These are phyloP conservation scores for Verticillium nonalfalfae DNA, from an alignment of 2,329 filamentous ascomycete genomes.

Conservation along the genomic window DNA sequence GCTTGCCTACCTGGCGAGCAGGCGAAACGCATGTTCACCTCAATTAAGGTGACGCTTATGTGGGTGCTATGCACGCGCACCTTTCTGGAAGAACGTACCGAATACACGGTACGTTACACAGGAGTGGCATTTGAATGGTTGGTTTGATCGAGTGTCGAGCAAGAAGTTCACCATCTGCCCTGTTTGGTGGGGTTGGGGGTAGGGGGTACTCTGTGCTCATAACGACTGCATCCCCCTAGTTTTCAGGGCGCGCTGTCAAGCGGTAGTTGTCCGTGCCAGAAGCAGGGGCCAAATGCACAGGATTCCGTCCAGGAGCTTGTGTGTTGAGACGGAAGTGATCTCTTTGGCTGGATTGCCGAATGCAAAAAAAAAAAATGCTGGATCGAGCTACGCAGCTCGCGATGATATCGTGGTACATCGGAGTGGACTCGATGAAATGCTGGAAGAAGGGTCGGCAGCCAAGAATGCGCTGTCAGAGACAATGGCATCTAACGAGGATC, in stretches of 20 bases:
- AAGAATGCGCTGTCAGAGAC: not conserved
- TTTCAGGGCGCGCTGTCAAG: not conserved
- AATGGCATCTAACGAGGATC: not conserved
- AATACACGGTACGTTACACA: too few species aligned
- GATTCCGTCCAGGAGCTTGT: not conserved
- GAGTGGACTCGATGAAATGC: not conserved
- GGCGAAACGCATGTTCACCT: too few species aligned
- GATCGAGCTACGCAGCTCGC: not conserved
- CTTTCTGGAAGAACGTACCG: too few species aligned
- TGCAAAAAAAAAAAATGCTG: not conserved
- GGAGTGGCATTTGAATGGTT: too few species aligned
- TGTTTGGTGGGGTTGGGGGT: not conserved
- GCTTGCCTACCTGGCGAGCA: too few species aligned
- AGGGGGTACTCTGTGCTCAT: not conserved
- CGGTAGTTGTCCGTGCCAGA: not conserved
- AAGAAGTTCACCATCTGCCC: not conserved
- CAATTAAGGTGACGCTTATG: too few species aligned
- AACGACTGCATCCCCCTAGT: not conserved
- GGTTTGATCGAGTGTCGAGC: too few species aligned
- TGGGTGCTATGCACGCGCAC: too few species aligned
- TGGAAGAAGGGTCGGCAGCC: not conserved
- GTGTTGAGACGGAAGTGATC: constrained; percentile 3
- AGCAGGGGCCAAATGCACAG: not conserved
- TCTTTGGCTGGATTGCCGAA: constrained; percentile 4
- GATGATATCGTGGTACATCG: not conserved